Evolutionary conservation across 1,284 basidiomycete genomes (phyloP).

Genomic region (Xanthoconium separans): DNA sequence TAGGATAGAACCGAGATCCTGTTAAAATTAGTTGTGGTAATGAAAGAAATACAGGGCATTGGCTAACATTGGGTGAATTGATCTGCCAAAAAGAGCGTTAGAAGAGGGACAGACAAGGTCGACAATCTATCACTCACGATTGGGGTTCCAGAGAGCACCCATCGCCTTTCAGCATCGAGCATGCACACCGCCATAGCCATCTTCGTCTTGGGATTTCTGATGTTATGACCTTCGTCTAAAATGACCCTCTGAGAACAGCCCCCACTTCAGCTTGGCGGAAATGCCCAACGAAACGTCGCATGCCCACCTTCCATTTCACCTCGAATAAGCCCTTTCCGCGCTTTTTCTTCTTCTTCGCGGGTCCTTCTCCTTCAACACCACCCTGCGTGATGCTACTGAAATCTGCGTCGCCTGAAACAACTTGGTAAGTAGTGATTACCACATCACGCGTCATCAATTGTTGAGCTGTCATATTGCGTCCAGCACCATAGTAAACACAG

Average conservation of each 20-base stretch:
- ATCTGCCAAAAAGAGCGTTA: slow-evolving; percentile 47
- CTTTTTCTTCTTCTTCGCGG: slow-evolving; percentile 55
- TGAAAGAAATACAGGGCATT: no score
- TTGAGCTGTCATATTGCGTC: slow-evolving; percentile 57
- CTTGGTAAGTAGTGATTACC: slow-evolving; percentile 88
- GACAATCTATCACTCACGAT: slow-evolving; percentile 55
- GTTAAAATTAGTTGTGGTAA: slow-evolving; percentile 2
- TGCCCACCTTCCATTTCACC: slow-evolving; percentile 74
- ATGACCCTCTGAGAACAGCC: slow-evolving; percentile 58
- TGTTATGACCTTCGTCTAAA: slow-evolving; percentile 85
- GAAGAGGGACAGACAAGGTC: neutral
- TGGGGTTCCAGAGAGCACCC: slow-evolving; percentile 84
- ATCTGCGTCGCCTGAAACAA: slow-evolving; percentile 32
- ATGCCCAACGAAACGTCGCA: neutral
- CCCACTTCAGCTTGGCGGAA: neutral
- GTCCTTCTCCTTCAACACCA: slow-evolving; percentile 16
- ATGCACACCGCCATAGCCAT: slow-evolving; percentile 73
- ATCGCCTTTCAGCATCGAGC: slow-evolving; percentile 72
- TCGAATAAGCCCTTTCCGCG: slow-evolving; percentile 59
- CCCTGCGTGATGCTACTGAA: slow-evolving; percentile 6
- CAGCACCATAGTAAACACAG: slow-evolving; percentile 72
- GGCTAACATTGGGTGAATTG: slow-evolving; percentile 67
- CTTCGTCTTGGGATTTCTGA: slow-evolving; percentile 84
- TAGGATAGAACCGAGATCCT: slow-evolving; percentile 85
- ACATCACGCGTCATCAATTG: slow-evolving; percentile 72